A percentile compares a stretch with the other conserved stretches of the same genome.
Conservation (phyloP, 1,284 basidiomycete species). For the Ustilago hordei region DNA sequence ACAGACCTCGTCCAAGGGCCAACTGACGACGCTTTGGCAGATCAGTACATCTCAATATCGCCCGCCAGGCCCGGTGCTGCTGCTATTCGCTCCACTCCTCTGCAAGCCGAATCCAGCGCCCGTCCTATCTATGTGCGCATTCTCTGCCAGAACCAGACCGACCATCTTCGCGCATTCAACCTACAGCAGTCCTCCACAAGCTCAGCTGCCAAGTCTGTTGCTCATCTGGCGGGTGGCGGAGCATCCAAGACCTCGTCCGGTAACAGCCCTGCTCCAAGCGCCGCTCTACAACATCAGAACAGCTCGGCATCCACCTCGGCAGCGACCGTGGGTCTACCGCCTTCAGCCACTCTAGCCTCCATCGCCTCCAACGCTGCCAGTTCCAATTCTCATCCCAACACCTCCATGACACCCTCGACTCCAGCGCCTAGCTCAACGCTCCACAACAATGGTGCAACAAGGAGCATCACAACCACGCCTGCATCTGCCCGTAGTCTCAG, state of each 20-base stretch:
- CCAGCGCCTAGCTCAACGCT: conserved; percentile 17
- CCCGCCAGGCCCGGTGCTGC: conserved; percentile 3
- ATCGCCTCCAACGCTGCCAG: conserved; percentile 54
- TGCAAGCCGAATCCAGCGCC: conserved; percentile 11
- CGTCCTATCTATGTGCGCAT: conserved; percentile 51
- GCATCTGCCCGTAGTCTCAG: conserved; percentile 33
- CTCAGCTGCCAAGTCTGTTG: conserved; percentile 30
- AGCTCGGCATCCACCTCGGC: conserved; percentile 9
- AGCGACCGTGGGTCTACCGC: conserved; percentile 29
- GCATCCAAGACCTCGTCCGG: conserved; percentile 11
- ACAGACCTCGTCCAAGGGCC: conserved; percentile 29
- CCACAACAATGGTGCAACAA: conserved; percentile 12
- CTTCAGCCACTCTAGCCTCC: conserved; percentile 40
- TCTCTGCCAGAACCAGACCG: conserved; percentile 59
- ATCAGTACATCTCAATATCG: not conserved
- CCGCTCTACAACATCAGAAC: conserved; percentile 9
- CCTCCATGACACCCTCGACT: conserved; percentile 25
- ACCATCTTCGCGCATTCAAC: conserved; percentile 51
- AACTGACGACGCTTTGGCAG: conserved; percentile 12
- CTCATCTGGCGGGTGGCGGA: conserved; percentile 39
- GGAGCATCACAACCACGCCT: conserved; percentile 19
- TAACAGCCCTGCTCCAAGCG: conserved; percentile 11
- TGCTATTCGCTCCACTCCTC: not conserved
- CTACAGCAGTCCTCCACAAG: conserved; percentile 16
- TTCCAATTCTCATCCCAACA: conserved; percentile 42